Base-by-base conservation (phyloP, 495 filamentous ascomycete species). In the Talaromyces adpressus region DNA sequence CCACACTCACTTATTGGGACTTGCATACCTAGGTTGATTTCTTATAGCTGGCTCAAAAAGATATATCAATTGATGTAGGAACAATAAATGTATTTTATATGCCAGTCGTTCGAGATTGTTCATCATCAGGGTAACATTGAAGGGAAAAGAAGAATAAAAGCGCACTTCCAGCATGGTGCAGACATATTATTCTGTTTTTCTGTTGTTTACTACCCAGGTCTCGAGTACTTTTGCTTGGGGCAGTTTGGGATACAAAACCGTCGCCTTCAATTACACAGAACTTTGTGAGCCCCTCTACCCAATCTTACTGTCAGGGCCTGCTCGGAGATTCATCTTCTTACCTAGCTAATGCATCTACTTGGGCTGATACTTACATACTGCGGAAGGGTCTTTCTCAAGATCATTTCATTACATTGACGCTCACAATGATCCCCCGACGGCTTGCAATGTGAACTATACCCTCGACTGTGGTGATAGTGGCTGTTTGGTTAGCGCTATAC, bases 341-440 rank as follows among this genome's bases (percentile, higher is more conserved):
- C 65, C 74, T 89, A 23, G 85, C 85, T 12, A 75, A 73, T 54
- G 78, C 87, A 16, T 85, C 86, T 20, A 77, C 83, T 3, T 89
- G 85, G 29, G 85, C 79, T 67, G 87, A 89, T 66, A 67, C 70
- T 30, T 89, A 84, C 66, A 77, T 41, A 85, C 82, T 30, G 65
- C 70, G 0, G 85, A 75, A 5, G 85, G 85, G 9, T 71, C 63
- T 29, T 88, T 79, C 75, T 83, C 80, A 27, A 71, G 75, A 7
- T 73, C 80, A 0, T 82, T 75, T 62, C 87, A 89, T 70, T 88
- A 77, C 67, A 85, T 89, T 67, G 85, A 91, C 7, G 87, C 86
- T 6, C 71, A 84, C 53, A 88, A 91, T 65, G 72, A 75, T 53
- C 88, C 88, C 39, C 80, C 84, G 2, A 73, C 68, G 8, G 70